Conservation (phyloP, 805 yeast genomes). For the Candida railenensis region DNA sequence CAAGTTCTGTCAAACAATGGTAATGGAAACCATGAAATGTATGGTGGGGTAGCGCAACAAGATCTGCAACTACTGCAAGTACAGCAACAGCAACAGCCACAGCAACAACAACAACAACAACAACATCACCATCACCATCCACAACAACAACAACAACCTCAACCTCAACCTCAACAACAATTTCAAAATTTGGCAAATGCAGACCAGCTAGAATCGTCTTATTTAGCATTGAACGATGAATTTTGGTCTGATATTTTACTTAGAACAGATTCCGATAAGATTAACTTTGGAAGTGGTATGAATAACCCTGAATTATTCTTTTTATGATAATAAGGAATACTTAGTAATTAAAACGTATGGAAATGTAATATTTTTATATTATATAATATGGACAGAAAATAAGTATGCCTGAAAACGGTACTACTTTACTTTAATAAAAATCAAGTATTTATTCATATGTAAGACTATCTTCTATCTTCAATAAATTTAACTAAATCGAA, state of each 20-base stretch:
- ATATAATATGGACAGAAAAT: too few species aligned
- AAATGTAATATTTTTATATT: too few species aligned
- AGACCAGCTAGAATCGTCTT: slow-evolving; percentile 45
- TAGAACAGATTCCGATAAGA: slow-evolving; percentile 31
- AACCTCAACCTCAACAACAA: slow-evolving; percentile 1
- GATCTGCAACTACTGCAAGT: neutral
- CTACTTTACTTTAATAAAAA: neutral
- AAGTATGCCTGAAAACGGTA: too few species aligned
- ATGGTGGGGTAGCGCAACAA: neutral
- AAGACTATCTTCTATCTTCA: slow-evolving; percentile 10
- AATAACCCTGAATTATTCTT: neutral
- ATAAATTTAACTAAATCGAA: slow-evolving; percentile 12
- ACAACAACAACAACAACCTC: neutral
- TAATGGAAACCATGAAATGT: neutral
- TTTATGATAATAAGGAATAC: too few species aligned
- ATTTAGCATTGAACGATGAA: slow-evolving; percentile 62
- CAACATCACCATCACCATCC: neutral
- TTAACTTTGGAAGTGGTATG: slow-evolving; percentile 25
- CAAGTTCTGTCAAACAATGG: neutral
- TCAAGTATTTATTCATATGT: neutral
- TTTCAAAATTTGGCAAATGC: slow-evolving; percentile 20
- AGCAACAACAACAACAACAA: neutral
- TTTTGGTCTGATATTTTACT: slow-evolving; percentile 62
- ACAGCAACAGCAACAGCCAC: neutral
- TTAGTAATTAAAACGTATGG: too few species aligned